Evolutionary conservation across 768 basidiomycete species (phyloP).

Genomic region (Boletellus ananiceps): DNA sequence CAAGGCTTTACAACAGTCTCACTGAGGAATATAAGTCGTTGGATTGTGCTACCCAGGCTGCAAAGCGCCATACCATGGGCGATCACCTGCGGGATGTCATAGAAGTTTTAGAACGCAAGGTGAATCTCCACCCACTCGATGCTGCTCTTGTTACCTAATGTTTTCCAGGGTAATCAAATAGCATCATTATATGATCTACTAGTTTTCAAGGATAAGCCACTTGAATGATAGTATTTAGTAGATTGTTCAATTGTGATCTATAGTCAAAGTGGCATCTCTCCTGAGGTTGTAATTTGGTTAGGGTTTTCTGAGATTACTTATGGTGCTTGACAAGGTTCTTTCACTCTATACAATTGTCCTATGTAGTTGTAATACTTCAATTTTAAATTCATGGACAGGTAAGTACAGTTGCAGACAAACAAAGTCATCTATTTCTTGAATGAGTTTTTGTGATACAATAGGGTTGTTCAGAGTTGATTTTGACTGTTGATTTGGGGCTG

Average conservation of each 20-base stretch:
- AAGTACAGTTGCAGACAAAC: no score
- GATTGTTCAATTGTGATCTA: neutral
- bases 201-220: conserved; percentile 65
- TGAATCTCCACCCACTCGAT: conserved; percentile 25
- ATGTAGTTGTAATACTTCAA: no score
- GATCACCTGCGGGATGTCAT: conserved; percentile 89
- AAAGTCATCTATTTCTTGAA: no score
- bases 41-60: conserved; percentile 77
- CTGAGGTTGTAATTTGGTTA: no score
- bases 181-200: conserved; percentile 85
- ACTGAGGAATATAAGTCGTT: conserved; percentile 91
- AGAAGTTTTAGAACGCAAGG: conserved; percentile 89
- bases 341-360: no score
- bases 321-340: no score
- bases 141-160: neutral
- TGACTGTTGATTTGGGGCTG: no score
- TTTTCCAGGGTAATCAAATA: conserved; percentile 81
- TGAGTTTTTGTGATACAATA: no score
- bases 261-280: no score
- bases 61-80: conserved; percentile 81
- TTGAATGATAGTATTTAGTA: conserved; percentile 6
- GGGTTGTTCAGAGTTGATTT: no score
- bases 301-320: no score
- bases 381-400: no score
- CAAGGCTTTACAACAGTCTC: conserved; percentile 83